These are phyloP conservation scores for Paraurostyla sp. DNA, from an alignment of 73 alveolate species.

Conservation along the genomic window DNA sequence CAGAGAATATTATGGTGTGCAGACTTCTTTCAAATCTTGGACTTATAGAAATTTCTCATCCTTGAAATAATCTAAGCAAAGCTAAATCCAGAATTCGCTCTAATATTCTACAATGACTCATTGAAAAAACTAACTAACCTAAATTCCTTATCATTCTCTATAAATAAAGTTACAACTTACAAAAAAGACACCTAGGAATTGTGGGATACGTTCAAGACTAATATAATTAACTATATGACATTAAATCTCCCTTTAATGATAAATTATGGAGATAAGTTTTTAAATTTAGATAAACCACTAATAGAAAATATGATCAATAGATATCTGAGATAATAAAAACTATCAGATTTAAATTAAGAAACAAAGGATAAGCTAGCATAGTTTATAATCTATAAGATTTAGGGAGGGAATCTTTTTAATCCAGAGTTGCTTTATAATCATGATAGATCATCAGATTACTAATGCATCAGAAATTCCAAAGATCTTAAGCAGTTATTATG, in stretches of 20 bases:
- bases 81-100: neutral
- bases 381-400: neutral
- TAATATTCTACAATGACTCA: neutral
- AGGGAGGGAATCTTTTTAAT: neutral
- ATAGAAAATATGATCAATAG: neutral
- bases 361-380: neutral
- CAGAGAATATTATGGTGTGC: conserved; percentile 45
- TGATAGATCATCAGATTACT: neutral
- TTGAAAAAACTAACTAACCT: conserved; percentile 15
- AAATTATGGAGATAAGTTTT: neutral
- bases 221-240: neutral
- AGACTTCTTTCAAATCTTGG: conserved; percentile 40
- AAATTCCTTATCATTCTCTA: neutral
- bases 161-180: neutral
- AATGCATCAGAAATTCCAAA: neutral
- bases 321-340: neutral
- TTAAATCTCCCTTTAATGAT: conserved; percentile 15
- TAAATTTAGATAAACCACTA: neutral
- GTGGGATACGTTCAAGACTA: conserved; percentile 5
- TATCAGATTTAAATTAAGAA: neutral
- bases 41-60: conserved; percentile 22
- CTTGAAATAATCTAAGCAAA: conserved; percentile 28
- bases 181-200: neutral
- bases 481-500: conserved; percentile 25
- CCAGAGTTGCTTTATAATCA: neutral